A percentile compares a stretch with the other conserved stretches of the same genome.
Evolutionary conservation across 75 land plant species (phyloP).

Genomic region (Picea glauca): DNA sequence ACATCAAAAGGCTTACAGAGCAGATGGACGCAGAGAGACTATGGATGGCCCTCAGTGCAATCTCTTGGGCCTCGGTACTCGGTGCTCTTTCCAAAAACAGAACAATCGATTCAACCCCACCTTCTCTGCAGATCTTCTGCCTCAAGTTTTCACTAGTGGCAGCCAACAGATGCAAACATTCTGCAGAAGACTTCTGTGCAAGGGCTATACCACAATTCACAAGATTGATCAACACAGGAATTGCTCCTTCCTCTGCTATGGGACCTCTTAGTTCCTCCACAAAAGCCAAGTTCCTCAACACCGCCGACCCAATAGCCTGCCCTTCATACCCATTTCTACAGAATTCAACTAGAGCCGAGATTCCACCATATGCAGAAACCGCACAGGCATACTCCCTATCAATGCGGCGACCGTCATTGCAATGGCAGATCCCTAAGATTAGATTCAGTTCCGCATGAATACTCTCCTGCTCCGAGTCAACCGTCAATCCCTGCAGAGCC

Average conservation of each 20-base stretch:
- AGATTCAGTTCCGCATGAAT: too few relatives aligned
- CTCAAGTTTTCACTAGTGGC: conserved; percentile 34
- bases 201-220: conserved; percentile 39
- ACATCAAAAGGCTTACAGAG: conserved; percentile 22
- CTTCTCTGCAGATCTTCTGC: conserved; percentile 34
- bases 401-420: too few relatives aligned
- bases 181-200: conserved; percentile 50
- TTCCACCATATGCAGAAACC: conserved; percentile 68
- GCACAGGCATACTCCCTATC: conserved; percentile 35
- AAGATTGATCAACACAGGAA: conserved; percentile 39
- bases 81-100: conserved; percentile 33
- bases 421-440: too few relatives aligned
- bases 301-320: conserved; percentile 17
- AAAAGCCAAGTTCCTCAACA: conserved; percentile 21
- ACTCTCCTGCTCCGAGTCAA: conserved; percentile 32
- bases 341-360: conserved; percentile 40
- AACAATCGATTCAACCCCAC: conserved; percentile 47
- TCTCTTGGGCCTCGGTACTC: conserved; percentile 35
- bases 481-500: conserved; percentile 51
- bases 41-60: conserved; percentile 42
- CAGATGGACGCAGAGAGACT: conserved; percentile 31
- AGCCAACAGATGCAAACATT: conserved; percentile 46
- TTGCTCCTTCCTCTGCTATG: conserved; percentile 57
- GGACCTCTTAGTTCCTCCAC: conserved; percentile 23
- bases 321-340: conserved; percentile 35